phyloP scores from a whole-genome alignment of 495 filamentous ascomycete genomes.

The Neohortaea acidophila region DNA sequence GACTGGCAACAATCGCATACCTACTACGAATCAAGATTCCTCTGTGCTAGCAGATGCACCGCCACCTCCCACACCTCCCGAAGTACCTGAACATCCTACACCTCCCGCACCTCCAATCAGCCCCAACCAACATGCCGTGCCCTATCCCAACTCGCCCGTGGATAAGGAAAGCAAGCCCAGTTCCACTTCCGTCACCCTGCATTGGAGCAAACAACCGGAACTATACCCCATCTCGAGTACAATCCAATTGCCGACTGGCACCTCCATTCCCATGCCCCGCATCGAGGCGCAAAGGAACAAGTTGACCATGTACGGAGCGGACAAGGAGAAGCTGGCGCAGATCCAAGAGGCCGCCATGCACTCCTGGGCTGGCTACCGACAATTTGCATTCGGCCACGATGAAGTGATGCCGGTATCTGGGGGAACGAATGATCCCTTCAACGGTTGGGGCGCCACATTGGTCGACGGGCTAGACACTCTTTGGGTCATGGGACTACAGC shows the following conservation, averaged over 20 bases:
- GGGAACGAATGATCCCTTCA: constrained; percentile 53
- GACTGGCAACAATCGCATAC: too few species aligned
- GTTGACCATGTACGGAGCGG: constrained; percentile 5
- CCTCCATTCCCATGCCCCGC: constrained; percentile 50
- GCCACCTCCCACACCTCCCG: too few species aligned
- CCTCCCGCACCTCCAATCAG: too few species aligned
- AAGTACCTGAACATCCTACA: too few species aligned
- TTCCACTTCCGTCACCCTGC: too few species aligned
- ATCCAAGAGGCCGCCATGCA: constrained; percentile 26
- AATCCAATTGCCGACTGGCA: constrained; percentile 59
- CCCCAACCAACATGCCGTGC: too few species aligned
- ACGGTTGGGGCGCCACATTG: constrained; percentile 86
- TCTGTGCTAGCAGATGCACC: too few species aligned
- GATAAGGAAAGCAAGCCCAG: too few species aligned
- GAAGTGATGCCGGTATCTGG: constrained; percentile 30
- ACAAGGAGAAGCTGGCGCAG: constrained; percentile 24
- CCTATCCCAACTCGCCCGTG: too few species aligned
- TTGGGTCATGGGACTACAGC: constrained; percentile 87
- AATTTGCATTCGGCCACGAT: constrained; percentile 28
- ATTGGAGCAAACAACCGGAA: constrained; percentile 17
- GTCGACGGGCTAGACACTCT: constrained; percentile 88
- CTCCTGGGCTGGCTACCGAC: constrained; percentile 29
- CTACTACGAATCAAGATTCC: too few species aligned
- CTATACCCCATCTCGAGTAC: constrained; percentile 33
- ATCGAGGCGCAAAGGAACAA: constrained; percentile 46